A percentile compares a stretch with the other conserved stretches of the same genome.
Evolutionary conservation across 805 yeast genomes (phyloP).

Genomic region (Hanseniaspora hatyaiensis): DNA sequence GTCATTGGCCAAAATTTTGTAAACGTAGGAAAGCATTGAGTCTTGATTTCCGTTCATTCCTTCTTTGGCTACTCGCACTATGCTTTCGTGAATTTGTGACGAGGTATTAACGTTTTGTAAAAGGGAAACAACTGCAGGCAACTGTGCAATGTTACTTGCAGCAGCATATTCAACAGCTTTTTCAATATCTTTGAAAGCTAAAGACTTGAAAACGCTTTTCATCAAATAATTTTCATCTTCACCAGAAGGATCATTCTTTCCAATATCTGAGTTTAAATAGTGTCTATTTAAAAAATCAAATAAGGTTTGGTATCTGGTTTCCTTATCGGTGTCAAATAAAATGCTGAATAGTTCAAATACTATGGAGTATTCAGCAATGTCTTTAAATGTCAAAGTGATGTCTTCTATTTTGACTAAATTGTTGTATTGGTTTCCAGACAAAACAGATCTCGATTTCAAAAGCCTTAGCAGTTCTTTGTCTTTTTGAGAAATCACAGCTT

Average conservation of each 20-base stretch:
- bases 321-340: neutral
- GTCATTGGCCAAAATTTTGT: too few species aligned
- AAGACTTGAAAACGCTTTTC: neutral
- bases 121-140: neutral
- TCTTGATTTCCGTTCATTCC: neutral
- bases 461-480: neutral
- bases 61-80: neutral
- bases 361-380: neutral
- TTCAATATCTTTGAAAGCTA: slow-evolving; percentile 2
- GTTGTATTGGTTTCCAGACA: neutral
- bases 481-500: neutral
- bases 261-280: neutral
- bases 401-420: neutral
- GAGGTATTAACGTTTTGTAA: neutral
- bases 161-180: slow-evolving; percentile 1
- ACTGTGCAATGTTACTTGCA: neutral
- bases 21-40: too few species aligned
- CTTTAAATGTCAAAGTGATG: neutral
- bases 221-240: neutral
- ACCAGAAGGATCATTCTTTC: too few species aligned
- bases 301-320: neutral
- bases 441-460: neutral
- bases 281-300: neutral
- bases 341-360: neutral
- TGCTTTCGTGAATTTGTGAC: neutral